Evolutionary conservation across 176 grass and related monocot species (phyloP), one percentile per base, ranked within the genome.

Genomic region (Poa pratensis): DNA sequence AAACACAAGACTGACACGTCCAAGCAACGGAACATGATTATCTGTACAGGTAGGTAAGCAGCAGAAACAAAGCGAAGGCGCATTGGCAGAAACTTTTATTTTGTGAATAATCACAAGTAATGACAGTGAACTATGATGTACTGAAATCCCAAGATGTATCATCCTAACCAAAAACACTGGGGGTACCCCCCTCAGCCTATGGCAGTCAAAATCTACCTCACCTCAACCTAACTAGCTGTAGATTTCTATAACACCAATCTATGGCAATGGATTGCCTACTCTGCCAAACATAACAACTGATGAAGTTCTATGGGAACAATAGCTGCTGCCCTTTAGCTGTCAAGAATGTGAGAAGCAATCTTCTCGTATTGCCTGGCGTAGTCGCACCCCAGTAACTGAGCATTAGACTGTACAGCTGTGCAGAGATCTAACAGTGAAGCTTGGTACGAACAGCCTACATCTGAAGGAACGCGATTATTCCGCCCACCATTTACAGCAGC

Each of bases 361-460:
- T 96, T 93, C 78, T 91, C 91, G 35, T 43, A 79, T 55, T 80
- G 75, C 58, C 18, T 39, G 42, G 75, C 5, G 23, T 62, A 81
- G 79, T 90, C 79, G 24, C 57, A 34, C 52, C 87, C 81, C 57
- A 88, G 52, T 37, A 96, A 71, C 77, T 23, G 82, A 80, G 45
- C 35, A 73, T 93, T 89, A 37, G 77, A 96, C 75, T 83, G 59
- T 43, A 91, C 66, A 22, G 89, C 91, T 72, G 88, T 86, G 43
- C 51, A 84, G 43, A 96, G 86, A 91, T 96, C 91, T 80, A 83
- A 57, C 82, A 93, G 37, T 2, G 93, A 90, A 75, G 87, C 90
- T 66, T 85, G 61, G 82, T 82, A 92, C 55, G 22, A 83, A 34
- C 79, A 13, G 23, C 49, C 80, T 84, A 76, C 69, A 55, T 72